phyloP scores from a whole-genome alignment of 495 filamentous ascomycete species.

The Mycothermus thermophilus region DNA sequence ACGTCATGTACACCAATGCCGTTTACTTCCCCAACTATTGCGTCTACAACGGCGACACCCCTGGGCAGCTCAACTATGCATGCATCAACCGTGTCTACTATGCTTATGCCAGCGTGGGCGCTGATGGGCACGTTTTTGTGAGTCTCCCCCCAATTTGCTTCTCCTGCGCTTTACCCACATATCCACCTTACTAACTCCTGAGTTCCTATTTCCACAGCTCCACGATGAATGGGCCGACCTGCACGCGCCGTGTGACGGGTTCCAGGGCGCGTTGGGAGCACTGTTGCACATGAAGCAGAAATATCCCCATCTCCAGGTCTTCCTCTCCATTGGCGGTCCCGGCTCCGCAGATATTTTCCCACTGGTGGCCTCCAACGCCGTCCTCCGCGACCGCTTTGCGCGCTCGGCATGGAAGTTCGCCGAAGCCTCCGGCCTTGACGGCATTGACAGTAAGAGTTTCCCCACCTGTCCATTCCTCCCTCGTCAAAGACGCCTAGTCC shows the following conservation, averaged over 20 bases:
- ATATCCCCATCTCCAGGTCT: slow-evolving; percentile 61
- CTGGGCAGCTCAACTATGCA: slow-evolving; percentile 54
- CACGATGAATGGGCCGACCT: slow-evolving; percentile 79
- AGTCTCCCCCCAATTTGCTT: slow-evolving; percentile 15
- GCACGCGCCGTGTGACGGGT: slow-evolving; percentile 64
- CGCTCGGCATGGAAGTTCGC: slow-evolving; percentile 56
- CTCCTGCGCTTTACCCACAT: slow-evolving; percentile 1
- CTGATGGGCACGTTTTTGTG: slow-evolving; percentile 75
- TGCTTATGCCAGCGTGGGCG: slow-evolving; percentile 71
- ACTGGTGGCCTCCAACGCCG: slow-evolving; percentile 48
- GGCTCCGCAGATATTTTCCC: slow-evolving; percentile 69
- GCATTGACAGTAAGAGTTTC: slow-evolving; percentile 59
- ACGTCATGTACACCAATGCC: slow-evolving; percentile 52
- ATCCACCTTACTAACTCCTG: slow-evolving; percentile 11
- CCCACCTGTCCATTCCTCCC: not conserved
- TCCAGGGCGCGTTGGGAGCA: slow-evolving; percentile 62
- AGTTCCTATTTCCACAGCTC: slow-evolving; percentile 37
- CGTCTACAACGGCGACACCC: slow-evolving; percentile 63
- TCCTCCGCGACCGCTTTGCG: slow-evolving; percentile 55
- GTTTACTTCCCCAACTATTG: slow-evolving; percentile 87
- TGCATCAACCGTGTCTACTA: slow-evolving; percentile 70
- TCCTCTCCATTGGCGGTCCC: slow-evolving; percentile 80
- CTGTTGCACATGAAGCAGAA: slow-evolving; percentile 61
- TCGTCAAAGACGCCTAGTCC: not conserved
- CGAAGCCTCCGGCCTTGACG: slow-evolving; percentile 64